Conservation (phyloP, 2,329 filamentous ascomycete species). For the Botryotinia convoluta region DNA sequence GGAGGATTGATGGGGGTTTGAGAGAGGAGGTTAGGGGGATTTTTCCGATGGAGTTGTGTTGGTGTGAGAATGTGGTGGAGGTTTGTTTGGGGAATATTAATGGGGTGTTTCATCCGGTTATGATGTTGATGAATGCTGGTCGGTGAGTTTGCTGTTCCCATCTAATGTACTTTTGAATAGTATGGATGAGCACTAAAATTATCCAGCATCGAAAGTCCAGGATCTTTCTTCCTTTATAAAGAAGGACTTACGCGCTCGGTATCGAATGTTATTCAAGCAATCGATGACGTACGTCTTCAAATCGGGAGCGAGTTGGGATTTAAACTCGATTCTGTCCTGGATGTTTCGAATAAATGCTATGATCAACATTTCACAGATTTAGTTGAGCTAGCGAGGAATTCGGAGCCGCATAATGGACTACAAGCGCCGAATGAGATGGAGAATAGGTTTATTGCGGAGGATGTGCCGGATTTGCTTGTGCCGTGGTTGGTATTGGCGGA, state of each 20-base stretch:
- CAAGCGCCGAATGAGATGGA: slow-evolving; percentile 8
- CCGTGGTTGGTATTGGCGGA: slow-evolving; percentile 22
- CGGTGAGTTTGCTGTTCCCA: neutral
- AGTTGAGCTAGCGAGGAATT: slow-evolving; percentile 1
- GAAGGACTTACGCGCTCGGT: slow-evolving; percentile 23
- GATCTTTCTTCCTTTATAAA: slow-evolving; percentile 19
- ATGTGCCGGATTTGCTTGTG: slow-evolving; percentile 26
- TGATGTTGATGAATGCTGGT: slow-evolving; percentile 27
- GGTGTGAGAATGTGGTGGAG: slow-evolving; percentile 23
- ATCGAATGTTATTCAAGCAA: slow-evolving; percentile 21
- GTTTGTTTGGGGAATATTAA: slow-evolving; percentile 26
- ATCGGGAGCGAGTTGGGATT: slow-evolving; percentile 21
- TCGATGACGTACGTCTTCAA: slow-evolving; percentile 20
- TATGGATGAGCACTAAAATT: neutral
- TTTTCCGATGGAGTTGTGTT: slow-evolving; percentile 20
- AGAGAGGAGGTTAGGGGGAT: slow-evolving; percentile 3
- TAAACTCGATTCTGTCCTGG: slow-evolving; percentile 16
- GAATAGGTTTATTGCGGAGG: slow-evolving; percentile 24
- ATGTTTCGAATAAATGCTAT: slow-evolving; percentile 23
- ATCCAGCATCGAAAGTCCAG: slow-evolving; percentile 20
- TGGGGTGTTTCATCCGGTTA: slow-evolving; percentile 27
- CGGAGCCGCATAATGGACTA: neutral
- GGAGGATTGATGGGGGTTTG: neutral
- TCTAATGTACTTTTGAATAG: neutral
- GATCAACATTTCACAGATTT: slow-evolving; percentile 13